Base-by-base conservation (phyloP, 148 eudicot species). In the Euryodendron excelsum region DNA sequence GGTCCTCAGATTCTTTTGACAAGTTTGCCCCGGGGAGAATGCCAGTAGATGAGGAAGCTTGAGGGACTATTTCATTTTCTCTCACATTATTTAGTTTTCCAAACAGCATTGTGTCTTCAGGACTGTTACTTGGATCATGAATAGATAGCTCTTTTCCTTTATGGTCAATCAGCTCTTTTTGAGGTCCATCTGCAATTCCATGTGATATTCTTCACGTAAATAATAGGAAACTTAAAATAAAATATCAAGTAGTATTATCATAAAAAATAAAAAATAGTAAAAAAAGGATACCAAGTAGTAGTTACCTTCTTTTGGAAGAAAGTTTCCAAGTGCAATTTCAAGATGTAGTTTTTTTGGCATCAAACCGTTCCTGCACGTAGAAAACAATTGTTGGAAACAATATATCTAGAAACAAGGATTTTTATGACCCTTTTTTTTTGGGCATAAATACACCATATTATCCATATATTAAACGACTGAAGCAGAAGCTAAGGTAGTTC, bases 241-340 rank as follows among this genome's bases (percentile, higher is more conserved):
- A 74, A 68, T 10, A 66, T 44, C n/a, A 78, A 61, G 75, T n/a
- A n/a, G n/a, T n/a, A n/a, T n/a, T n/a, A n/a, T n/a, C n/a, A n/a
- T n/a, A n/a, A n/a, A n/a, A n/a, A n/a, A n/a, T n/a, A n/a, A n/a
- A n/a, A n/a, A n/a, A n/a, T n/a, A n/a, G n/a, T n/a, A n/a, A 33
- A 62, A 20, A 44, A 7, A 70, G 58, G 72, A 68, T 10, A 66
- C 37, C n/a, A 78, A 61, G 75, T 17, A 61, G 27, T 63, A 74
- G 47, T 31, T 83, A 93, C 97, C 99, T 86, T 93, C 95, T 83
- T 85, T 91, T 1, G 87, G 66, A 50, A 81, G 80, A 41, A 83
- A 82, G 78, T 87, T 89, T 77, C 98, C 98, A 75, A 96, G 93
- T 47, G 99, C 99, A 84, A 91, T 88, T 74, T 96, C 98, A 80